phyloP scores from a whole-genome alignment of 73 alveolate species.

The Paramecium caudatum region DNA sequence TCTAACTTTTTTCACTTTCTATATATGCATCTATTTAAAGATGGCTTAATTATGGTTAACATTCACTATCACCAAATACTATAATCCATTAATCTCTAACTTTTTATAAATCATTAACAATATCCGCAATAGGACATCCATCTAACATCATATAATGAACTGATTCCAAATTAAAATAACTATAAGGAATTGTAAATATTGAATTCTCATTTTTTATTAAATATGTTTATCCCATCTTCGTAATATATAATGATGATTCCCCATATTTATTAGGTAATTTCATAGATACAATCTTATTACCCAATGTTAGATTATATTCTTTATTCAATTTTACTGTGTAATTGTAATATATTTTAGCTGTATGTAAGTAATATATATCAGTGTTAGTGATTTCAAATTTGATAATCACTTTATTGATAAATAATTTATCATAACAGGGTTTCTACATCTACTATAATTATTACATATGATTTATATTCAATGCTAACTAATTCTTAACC shows the following conservation, averaged over 20 bases:
- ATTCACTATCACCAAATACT: not conserved
- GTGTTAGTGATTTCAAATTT: not conserved
- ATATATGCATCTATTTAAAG: not conserved
- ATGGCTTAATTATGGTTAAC: not conserved
- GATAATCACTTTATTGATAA: not conserved
- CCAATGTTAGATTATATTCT: not conserved
- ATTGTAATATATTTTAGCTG: not conserved
- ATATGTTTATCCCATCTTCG: not conserved
- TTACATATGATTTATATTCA: conserved; percentile 3
- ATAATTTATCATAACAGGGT: not conserved
- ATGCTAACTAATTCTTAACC: not conserved
- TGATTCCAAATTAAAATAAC: not conserved
- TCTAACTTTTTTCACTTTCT: not conserved
- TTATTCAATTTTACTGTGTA: not conserved
- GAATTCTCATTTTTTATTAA: not conserved
- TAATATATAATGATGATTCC: not conserved
- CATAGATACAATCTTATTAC: not conserved
- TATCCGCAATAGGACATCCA: not conserved
- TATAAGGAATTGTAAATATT: not conserved
- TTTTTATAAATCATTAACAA: conserved; percentile 4
- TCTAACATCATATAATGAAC: not conserved
- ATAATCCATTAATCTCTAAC: not conserved
- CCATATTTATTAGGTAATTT: conserved; percentile 39
- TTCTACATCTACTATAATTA: not conserved
- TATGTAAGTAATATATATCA: not conserved